phyloP scores from a whole-genome alignment of 768 basidiomycete genomes.

The Rhodocollybia butyracea region DNA sequence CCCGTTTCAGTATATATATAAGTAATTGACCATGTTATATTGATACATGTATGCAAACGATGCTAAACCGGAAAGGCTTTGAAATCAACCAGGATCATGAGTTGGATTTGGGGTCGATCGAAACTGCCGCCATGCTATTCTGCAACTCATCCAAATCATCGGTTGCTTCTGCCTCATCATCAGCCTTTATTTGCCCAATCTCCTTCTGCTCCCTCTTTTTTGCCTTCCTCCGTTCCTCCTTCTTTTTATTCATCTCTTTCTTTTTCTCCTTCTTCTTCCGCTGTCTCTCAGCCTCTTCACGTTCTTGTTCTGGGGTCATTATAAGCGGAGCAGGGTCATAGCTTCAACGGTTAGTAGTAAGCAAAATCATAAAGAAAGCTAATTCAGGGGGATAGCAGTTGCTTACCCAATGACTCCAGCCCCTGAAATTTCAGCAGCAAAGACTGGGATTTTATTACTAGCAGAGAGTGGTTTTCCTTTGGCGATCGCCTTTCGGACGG shows the following conservation, averaged over 20 bases:
- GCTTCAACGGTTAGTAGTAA: neutral
- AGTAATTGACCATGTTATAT: no score
- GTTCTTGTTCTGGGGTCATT: neutral
- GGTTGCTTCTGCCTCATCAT: neutral
- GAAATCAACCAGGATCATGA: no score
- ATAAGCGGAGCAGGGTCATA: neutral
- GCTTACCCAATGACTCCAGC: neutral
- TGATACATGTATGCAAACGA: no score
- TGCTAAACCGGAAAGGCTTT: no score
- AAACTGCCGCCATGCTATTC: neutral
- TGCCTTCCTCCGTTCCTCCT: neutral
- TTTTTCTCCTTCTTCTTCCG: neutral
- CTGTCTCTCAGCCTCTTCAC: neutral
- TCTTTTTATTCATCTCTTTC: neutral
- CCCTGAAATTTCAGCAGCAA: neutral
- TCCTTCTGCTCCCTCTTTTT: neutral
- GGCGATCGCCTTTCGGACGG: neutral
- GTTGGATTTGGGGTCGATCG: no score
- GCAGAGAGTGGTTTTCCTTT: neutral
- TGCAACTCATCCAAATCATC: neutral
- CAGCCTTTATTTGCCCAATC: neutral
- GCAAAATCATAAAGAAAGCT: neutral
- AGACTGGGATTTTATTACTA: neutral
- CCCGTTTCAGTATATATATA: no score
- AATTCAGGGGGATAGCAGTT: neutral